A percentile compares a stretch with the other conserved stretches of the same genome.
phyloP scores from a whole-genome alignment of 1,284 basidiomycete species.

The Exobasidium rhododendri region DNA sequence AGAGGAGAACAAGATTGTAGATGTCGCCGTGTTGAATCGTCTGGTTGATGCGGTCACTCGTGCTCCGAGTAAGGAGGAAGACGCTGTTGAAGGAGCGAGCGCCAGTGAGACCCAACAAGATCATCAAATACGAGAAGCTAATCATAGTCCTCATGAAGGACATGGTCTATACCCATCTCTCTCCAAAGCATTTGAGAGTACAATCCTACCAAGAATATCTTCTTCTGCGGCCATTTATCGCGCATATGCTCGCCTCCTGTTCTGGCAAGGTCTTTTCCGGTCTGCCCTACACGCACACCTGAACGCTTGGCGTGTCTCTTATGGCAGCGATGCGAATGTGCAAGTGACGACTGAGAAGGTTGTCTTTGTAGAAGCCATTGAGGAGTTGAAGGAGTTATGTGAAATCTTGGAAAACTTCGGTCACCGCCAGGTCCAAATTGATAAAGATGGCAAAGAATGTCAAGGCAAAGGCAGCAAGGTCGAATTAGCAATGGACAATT shows the following conservation, averaged over 20 bases:
- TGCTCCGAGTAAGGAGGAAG: constrained; percentile 50
- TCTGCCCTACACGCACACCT: constrained; percentile 32
- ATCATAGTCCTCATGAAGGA: constrained; percentile 64
- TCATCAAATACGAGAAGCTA: neutral
- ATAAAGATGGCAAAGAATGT: constrained; percentile 47
- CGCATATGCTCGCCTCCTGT: constrained; percentile 38
- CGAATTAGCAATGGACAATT: constrained; percentile 59
- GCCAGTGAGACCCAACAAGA: neutral
- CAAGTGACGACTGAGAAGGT: constrained; percentile 20
- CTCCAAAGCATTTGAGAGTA: constrained; percentile 67
- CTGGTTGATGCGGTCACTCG: constrained; percentile 80
- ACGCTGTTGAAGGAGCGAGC: constrained; percentile 26
- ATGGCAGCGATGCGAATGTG: constrained; percentile 20
- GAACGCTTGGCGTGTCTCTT: constrained; percentile 29
- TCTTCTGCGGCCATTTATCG: constrained; percentile 52
- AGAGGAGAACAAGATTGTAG: constrained; percentile 59
- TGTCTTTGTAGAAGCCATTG: constrained; percentile 7
- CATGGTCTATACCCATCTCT: constrained; percentile 67
- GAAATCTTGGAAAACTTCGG: constrained; percentile 71
- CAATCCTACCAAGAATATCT: constrained; percentile 73
- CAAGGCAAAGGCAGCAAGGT: neutral
- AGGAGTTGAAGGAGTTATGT: constrained; percentile 29
- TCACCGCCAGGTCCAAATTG: constrained; percentile 57
- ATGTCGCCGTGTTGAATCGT: constrained; percentile 80
- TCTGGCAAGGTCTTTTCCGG: constrained; percentile 32